Percentiles rank a stretch among this genome's conserved stretches.
Conservation (phyloP, 306 rosid genomes). For the Fragaria vesca region DNA sequence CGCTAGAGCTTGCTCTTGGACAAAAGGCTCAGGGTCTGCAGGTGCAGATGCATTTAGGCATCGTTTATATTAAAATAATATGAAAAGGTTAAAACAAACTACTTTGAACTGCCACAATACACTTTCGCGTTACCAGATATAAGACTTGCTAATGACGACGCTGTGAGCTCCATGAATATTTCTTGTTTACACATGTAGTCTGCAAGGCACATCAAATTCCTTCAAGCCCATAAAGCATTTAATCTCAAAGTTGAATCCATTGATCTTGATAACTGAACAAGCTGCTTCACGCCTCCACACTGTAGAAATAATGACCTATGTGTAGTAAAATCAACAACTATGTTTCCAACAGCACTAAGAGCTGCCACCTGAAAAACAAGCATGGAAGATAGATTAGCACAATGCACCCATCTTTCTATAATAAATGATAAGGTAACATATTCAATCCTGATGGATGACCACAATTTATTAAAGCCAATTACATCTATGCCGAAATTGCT, state of each 20-base stretch:
- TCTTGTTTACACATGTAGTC: slow-evolving; percentile 59
- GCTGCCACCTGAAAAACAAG: slow-evolving; percentile 60
- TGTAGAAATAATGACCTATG: slow-evolving; percentile 52
- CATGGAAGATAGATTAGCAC: slow-evolving; percentile 4
- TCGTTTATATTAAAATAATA: neutral
- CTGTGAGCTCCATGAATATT: slow-evolving; percentile 66
- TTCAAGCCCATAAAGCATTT: slow-evolving; percentile 84
- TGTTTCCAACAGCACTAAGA: too few relatives aligned
- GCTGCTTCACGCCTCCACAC: slow-evolving; percentile 78
- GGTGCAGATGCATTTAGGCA: too few relatives aligned
- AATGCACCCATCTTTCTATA: neutral
- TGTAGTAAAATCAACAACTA: slow-evolving; percentile 35
- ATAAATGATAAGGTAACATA: neutral
- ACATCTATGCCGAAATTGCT: too few relatives aligned
- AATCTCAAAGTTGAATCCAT: slow-evolving; percentile 77
- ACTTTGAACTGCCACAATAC: slow-evolving; percentile 18
- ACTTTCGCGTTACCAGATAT: slow-evolving; percentile 57
- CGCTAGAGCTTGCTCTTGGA: too few relatives aligned
- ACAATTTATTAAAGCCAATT: too few relatives aligned
- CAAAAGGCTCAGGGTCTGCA: too few relatives aligned
- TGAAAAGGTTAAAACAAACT: slow-evolving; percentile 3
- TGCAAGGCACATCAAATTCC: slow-evolving; percentile 78
- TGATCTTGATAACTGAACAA: slow-evolving; percentile 80
- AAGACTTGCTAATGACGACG: slow-evolving; percentile 67
- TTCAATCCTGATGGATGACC: too few relatives aligned